Percentiles rank a stretch among this genome's conserved stretches.
These are phyloP conservation scores for Biscogniauxia mediterranea DNA, from an alignment of 2,329 filamentous ascomycete species.

Conservation along the genomic window DNA sequence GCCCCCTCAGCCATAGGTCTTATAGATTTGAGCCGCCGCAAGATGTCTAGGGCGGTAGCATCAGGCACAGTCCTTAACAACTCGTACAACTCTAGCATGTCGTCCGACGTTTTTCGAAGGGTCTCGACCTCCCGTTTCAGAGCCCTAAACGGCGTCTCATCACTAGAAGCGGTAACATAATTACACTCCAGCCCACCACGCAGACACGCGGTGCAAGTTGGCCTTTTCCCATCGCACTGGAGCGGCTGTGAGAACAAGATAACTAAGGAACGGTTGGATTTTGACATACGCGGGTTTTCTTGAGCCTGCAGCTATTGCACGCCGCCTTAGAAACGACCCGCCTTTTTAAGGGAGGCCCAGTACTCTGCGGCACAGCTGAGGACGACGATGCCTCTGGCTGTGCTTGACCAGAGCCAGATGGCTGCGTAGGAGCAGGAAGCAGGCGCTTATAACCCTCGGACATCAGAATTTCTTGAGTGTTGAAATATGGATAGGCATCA, in stretches of 20 bases:
- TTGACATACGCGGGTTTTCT: conserved; percentile 19
- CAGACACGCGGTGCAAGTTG: conserved; percentile 17
- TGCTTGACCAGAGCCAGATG: conserved; percentile 7
- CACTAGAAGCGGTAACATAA: conserved; percentile 20
- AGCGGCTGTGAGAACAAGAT: conserved; percentile 5
- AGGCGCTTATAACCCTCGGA: conserved; percentile 22
- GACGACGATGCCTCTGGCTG: conserved; percentile 11
- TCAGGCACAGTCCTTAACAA: conserved; percentile 18
- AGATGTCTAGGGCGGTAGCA: conserved; percentile 16
- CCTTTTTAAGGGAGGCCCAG: conserved; percentile 20
- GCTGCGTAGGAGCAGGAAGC: conserved; percentile 19
- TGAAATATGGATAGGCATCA: background rate
- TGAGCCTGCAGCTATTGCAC: conserved; percentile 20
- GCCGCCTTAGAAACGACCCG: conserved; percentile 22
- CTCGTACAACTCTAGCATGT: conserved; percentile 17
- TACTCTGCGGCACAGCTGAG: conserved; percentile 7
- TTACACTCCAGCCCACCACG: conserved; percentile 16
- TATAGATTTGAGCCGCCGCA: conserved; percentile 18
- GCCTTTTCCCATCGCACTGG: conserved; percentile 21
- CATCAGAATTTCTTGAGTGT: conserved; percentile 6
- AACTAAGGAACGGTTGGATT: too few relatives aligned
- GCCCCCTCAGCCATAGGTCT: conserved; percentile 10
- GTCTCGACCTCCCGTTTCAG: conserved; percentile 21
- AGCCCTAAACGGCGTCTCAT: conserved; percentile 23
- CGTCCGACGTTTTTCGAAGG: conserved; percentile 16